Conservation (phyloP, 1,284 basidiomycete genomes). For the Sporisorium exsertum region DNA sequence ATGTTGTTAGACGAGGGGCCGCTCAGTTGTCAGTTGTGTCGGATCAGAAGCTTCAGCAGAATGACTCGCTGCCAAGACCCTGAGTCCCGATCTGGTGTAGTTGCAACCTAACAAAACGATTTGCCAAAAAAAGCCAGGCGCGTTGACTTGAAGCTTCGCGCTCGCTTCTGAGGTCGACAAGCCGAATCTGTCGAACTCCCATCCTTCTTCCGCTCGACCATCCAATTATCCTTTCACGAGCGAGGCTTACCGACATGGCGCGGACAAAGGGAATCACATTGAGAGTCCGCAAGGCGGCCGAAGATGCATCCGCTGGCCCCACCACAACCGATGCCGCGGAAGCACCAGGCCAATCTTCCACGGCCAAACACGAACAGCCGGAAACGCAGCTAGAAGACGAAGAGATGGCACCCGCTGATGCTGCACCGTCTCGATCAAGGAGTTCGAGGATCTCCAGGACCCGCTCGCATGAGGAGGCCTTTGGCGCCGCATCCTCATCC, state of each 20-base stretch:
- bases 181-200: background rate
- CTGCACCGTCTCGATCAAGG: conserved; percentile 20
- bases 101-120: background rate
- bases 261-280: conserved; percentile 48
- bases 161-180: background rate
- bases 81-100: background rate
- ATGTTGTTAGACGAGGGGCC: background rate
- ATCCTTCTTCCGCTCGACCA: background rate
- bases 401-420: conserved; percentile 25
- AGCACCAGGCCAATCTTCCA: background rate
- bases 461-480: conserved; percentile 31
- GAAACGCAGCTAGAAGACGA: conserved; percentile 16
- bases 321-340: conserved; percentile 1
- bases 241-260: conserved; percentile 19
- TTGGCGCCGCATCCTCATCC: conserved; percentile 15
- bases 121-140: background rate
- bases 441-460: conserved; percentile 32
- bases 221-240: too few relatives aligned
- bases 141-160: conserved; percentile 5
- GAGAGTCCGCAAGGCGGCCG: conserved; percentile 34
- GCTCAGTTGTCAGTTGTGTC: background rate
- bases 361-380: background rate
- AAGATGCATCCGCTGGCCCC: conserved; percentile 12
- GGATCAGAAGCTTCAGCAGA: background rate
- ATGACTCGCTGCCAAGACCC: background rate